These are phyloP conservation scores for Albatrellus sp. DNA, from an alignment of 1,284 basidiomycete genomes.

Conservation along the genomic window DNA sequence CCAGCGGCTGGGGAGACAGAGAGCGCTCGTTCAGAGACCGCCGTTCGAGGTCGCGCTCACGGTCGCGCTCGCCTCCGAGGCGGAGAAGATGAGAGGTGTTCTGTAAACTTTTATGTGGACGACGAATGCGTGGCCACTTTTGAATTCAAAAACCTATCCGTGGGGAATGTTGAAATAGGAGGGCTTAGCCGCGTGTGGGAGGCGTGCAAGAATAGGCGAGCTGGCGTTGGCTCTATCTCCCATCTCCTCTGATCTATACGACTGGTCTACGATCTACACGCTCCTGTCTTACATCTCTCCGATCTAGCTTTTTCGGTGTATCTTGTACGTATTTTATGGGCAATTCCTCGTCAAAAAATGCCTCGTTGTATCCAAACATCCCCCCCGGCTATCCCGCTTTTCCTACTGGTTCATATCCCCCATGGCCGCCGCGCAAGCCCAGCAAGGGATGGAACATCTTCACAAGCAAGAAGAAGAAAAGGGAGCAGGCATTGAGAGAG, in stretches of 20 bases:
- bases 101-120: too few relatives aligned
- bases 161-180: too few relatives aligned
- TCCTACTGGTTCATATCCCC: not conserved
- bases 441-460: not conserved
- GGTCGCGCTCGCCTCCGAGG: conserved; percentile 20
- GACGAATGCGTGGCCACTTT: too few relatives aligned
- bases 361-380: not conserved
- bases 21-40: conserved; percentile 14
- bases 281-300: not conserved
- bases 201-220: too few relatives aligned
- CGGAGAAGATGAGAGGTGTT: not conserved
- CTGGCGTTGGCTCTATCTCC: too few relatives aligned
- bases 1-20: conserved; percentile 23
- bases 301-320: not conserved
- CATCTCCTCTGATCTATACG: too few relatives aligned
- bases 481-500: conserved; percentile 1
- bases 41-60: conserved; percentile 24
- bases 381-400: not conserved
- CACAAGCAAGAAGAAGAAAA: conserved; percentile 1
- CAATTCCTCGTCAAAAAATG: conserved; percentile 2
- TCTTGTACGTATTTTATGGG: not conserved
- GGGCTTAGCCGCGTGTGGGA: too few relatives aligned
- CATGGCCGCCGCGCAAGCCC: not conserved
- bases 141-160: too few relatives aligned
- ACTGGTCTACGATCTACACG: too few relatives aligned